A percentile compares a stretch with the other conserved stretches of the same genome.
Conservation (phyloP, 116 monocot species). For the Thalassia testudinum region DNA sequence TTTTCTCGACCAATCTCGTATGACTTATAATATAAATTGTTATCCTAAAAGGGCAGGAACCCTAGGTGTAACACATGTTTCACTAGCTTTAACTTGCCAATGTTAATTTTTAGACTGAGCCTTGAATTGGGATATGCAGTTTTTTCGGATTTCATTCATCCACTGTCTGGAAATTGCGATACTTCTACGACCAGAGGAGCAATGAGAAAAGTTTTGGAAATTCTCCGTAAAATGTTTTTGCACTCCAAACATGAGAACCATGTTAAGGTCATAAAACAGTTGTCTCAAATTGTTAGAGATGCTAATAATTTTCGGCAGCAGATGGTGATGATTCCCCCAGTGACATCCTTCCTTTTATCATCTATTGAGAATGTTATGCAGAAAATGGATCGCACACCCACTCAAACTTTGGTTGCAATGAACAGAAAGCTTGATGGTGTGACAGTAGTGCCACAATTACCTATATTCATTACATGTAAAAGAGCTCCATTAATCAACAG, state of each 20-base stretch:
- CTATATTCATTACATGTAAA: constrained; percentile 7
- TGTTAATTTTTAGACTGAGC: too few relatives aligned
- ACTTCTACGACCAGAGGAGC: constrained; percentile 6
- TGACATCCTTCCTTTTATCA: constrained; percentile 15
- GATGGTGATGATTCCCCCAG: constrained; percentile 14
- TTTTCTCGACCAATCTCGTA: too few relatives aligned
- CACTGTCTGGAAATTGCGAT: too few relatives aligned
- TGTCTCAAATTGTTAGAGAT: constrained; percentile 33
- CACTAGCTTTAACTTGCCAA: too few relatives aligned
- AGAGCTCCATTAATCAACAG: constrained; percentile 11
- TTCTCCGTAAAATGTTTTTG: constrained; percentile 16
- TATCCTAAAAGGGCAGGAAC: too few relatives aligned
- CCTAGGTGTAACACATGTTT: too few relatives aligned
- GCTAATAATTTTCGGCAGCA: constrained; percentile 19
- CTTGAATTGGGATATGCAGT: too few relatives aligned
- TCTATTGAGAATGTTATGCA: constrained; percentile 28
- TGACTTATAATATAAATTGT: too few relatives aligned
- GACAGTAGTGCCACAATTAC: constrained; percentile 19
- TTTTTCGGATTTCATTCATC: too few relatives aligned
- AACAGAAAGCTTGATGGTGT: constrained; percentile 30
- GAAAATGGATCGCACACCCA: constrained; percentile 24
- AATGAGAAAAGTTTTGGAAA: constrained; percentile 21
- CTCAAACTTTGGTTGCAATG: constrained; percentile 33
- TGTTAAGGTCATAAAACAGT: constrained; percentile 6
- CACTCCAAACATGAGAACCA: constrained; percentile 7